Conservation (phyloP, 1,284 basidiomycete species). For the Porogramme epimiltina region DNA sequence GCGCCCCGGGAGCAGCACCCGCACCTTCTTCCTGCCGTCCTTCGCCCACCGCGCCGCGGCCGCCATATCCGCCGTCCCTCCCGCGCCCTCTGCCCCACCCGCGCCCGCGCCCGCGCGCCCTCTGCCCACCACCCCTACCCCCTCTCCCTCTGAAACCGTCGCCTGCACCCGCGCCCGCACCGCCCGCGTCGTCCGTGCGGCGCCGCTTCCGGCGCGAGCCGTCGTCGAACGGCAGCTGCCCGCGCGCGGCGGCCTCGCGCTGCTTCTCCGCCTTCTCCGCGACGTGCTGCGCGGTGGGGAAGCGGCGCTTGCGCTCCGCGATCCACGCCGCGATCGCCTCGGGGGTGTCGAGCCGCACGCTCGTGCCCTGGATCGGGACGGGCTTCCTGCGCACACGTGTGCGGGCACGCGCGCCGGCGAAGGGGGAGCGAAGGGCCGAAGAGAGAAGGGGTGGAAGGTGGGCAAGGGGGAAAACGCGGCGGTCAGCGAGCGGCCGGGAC, state of each 20-base stretch:
- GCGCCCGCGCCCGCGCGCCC: slow-evolving; percentile 29
- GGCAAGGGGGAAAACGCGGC: no score
- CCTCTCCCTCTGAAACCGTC: slow-evolving; percentile 31
- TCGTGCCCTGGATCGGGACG: slow-evolving; percentile 82
- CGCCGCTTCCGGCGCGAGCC: slow-evolving; percentile 37
- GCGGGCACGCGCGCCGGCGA: background rate
- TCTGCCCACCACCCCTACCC: slow-evolving; percentile 6
- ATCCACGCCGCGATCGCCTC: slow-evolving; percentile 87
- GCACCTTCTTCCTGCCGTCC: slow-evolving; percentile 6
- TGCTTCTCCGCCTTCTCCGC: slow-evolving; percentile 78
- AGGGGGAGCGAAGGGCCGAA: no score
- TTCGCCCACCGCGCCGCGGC: background rate
- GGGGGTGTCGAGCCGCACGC: slow-evolving; percentile 73
- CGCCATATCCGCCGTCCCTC: slow-evolving; percentile 30
- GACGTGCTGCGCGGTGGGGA: slow-evolving; percentile 70
- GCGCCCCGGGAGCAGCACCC: background rate
- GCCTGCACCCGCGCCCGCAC: slow-evolving; percentile 22
- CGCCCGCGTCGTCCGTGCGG: slow-evolving; percentile 27
- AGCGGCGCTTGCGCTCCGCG: slow-evolving; percentile 82
- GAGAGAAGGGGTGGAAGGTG: no score
- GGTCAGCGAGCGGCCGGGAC: background rate
- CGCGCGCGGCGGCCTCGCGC: slow-evolving; percentile 77
- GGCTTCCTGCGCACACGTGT: slow-evolving; percentile 51
- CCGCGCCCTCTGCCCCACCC: slow-evolving; percentile 38
- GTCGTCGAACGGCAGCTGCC: slow-evolving; percentile 65